Conservation (phyloP, 1,139 yeast genomes). For the Hyphopichia wangnamkhiaoensis region DNA sequence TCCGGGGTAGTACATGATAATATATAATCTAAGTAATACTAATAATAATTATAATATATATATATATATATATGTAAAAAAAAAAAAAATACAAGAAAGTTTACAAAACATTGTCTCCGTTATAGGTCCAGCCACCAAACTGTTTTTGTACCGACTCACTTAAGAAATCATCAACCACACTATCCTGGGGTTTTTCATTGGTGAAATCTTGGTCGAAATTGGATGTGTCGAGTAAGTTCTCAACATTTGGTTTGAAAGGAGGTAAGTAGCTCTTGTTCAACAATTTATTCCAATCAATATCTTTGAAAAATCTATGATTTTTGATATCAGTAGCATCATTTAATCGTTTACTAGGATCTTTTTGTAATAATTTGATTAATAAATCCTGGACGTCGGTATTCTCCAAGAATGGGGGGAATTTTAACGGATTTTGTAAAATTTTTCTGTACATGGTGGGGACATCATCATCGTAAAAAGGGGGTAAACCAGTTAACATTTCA, state of each 20-base stretch:
- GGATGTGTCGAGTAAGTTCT: conserved; percentile 82
- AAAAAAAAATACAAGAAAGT: not conserved
- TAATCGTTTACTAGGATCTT: conserved; percentile 82
- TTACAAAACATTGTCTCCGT: conserved; percentile 51
- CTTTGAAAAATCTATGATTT: conserved; percentile 82
- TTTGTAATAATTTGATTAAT: conserved; percentile 70
- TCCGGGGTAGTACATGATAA: not conserved
- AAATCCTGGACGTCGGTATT: conserved; percentile 80
- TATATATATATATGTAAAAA: not conserved
- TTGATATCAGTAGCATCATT: conserved; percentile 87
- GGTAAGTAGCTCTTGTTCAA: conserved; percentile 89
- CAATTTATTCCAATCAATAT: conserved; percentile 87
- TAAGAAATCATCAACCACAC: conserved; percentile 88
- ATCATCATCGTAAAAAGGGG: conserved; percentile 95
- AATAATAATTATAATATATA: too few relatives aligned
- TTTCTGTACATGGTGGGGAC: conserved; percentile 93
- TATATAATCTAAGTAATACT: not conserved
- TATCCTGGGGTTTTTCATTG: conserved; percentile 88
- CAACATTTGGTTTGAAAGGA: conserved; percentile 92
- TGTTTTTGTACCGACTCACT: conserved; percentile 93
- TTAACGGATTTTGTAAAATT: conserved; percentile 82
- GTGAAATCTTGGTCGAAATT: conserved; percentile 94
- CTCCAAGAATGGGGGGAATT: conserved; percentile 88
- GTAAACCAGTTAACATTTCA: conserved; percentile 96
- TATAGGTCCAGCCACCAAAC: conserved; percentile 98